phyloP scores from a whole-genome alignment of 352 stramenopile species.

The Phytophthora idaei region DNA sequence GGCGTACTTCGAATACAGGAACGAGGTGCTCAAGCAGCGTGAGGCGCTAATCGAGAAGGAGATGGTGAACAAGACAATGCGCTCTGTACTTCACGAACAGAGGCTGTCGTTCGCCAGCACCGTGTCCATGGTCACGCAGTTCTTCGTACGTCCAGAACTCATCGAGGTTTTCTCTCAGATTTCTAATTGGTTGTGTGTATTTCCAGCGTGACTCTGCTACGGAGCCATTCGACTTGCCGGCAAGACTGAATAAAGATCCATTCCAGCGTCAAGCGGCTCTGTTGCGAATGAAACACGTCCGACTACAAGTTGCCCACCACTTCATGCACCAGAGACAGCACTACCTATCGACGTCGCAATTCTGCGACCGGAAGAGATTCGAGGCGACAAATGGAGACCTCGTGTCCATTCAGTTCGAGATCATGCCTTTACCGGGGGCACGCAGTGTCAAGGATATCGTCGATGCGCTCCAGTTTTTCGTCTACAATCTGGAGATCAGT shows the following conservation, averaged over 20 bases:
- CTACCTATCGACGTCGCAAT: slow-evolving; percentile 33
- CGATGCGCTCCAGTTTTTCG: slow-evolving; percentile 46
- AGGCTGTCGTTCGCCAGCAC: slow-evolving; percentile 32
- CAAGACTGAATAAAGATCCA: slow-evolving; percentile 25
- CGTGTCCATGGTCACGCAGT: slow-evolving; percentile 32
- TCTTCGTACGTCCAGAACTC: slow-evolving; percentile 30
- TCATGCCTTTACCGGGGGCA: slow-evolving; percentile 44
- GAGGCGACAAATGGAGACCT: slow-evolving; percentile 40
- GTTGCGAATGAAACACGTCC: slow-evolving; percentile 32
- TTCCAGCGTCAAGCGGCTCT: slow-evolving; percentile 21
- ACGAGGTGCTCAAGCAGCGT: slow-evolving; percentile 16
- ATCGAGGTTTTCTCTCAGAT: not conserved
- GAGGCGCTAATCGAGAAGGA: slow-evolving; percentile 25
- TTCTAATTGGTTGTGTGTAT: slow-evolving; percentile 1
- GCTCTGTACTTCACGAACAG: slow-evolving; percentile 22
- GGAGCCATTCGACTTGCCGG: slow-evolving; percentile 35
- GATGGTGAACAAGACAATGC: slow-evolving; percentile 25
- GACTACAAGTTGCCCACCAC: slow-evolving; percentile 35
- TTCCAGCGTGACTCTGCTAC: slow-evolving; percentile 24
- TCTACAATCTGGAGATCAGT: slow-evolving; percentile 56
- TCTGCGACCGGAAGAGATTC: slow-evolving; percentile 50
- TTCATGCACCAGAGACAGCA: slow-evolving; percentile 36
- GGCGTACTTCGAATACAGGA: slow-evolving; percentile 11
- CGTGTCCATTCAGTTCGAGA: slow-evolving; percentile 45
- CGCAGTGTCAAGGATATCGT: slow-evolving; percentile 41